Conservation (phyloP, 2,329 filamentous ascomycete genomes). For the Claviceps humidiphila region DNA sequence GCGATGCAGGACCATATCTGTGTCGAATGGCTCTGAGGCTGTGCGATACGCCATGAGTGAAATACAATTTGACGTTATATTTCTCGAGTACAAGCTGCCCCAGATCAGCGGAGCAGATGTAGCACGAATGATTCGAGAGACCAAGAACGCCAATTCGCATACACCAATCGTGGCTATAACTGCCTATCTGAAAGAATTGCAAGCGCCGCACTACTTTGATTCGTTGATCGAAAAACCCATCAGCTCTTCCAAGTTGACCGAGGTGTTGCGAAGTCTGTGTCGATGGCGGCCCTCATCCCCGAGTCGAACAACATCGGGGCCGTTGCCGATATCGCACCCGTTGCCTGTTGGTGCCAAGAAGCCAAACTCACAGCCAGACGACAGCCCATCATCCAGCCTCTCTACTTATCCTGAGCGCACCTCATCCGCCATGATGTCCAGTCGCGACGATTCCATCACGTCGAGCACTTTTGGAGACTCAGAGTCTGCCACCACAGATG, state of each 20-base stretch:
- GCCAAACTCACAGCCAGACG: slow-evolving; percentile 50
- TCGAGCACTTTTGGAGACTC: slow-evolving; percentile 81
- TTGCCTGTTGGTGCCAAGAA: slow-evolving; percentile 53
- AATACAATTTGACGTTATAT: slow-evolving; percentile 97
- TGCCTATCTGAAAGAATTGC: slow-evolving; percentile 93
- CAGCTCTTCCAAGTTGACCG: slow-evolving; percentile 77
- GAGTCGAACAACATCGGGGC: slow-evolving; percentile 26
- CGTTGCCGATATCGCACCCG: slow-evolving; percentile 41
- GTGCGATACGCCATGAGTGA: slow-evolving; percentile 90
- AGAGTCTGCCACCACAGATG: slow-evolving; percentile 65
- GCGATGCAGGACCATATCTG: slow-evolving; percentile 85
- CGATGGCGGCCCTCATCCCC: slow-evolving; percentile 76
- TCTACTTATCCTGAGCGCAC: slow-evolving; percentile 55
- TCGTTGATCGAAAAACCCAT: slow-evolving; percentile 93
- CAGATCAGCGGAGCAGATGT: slow-evolving; percentile 93
- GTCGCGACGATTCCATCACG: slow-evolving; percentile 76
- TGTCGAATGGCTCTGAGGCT: slow-evolving; percentile 79
- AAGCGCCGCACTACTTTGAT: slow-evolving; percentile 91
- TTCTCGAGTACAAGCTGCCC: slow-evolving; percentile 92
- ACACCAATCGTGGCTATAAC: slow-evolving; percentile 96
- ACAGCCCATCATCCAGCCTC: slow-evolving; percentile 74
- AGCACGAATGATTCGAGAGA: slow-evolving; percentile 93
- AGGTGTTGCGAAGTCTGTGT: slow-evolving; percentile 76
- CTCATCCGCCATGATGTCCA: slow-evolving; percentile 69
- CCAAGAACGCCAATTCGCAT: slow-evolving; percentile 84